Evolutionary conservation across 2,329 filamentous ascomycete species (phyloP).

Genomic region (Pseudogymnoascus sp.): DNA sequence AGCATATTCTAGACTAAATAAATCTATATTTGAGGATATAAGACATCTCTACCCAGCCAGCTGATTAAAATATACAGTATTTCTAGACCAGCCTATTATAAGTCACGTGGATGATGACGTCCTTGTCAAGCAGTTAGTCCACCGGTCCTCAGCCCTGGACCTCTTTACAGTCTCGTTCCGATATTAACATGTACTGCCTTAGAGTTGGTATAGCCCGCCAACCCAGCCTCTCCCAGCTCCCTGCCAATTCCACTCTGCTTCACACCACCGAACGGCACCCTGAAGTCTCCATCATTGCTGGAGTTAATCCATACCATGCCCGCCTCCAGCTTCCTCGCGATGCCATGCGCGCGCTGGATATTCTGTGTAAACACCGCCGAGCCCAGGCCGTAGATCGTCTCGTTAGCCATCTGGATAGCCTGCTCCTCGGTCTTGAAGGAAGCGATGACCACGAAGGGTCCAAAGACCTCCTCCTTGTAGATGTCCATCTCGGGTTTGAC

Average conservation of each 20-base stretch:
- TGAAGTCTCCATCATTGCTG: constrained; percentile 32
- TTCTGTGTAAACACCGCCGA: constrained; percentile 49
- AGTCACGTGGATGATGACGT: background rate
- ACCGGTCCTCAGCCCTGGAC: background rate
- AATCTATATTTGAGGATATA: background rate
- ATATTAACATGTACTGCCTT: constrained; percentile 34
- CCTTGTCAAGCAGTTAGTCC: background rate
- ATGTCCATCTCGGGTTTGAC: constrained; percentile 44
- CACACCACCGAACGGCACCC: constrained; percentile 49
- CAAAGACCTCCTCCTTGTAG: constrained; percentile 48
- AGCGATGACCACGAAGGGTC: constrained; percentile 45
- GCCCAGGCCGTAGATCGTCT: constrained; percentile 47
- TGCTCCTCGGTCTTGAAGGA: constrained; percentile 50
- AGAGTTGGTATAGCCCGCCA: constrained; percentile 34
- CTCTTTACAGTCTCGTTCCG: constrained; percentile 20
- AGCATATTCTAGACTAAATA: background rate
- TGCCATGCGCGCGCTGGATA: constrained; percentile 35
- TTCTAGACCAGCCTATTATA: background rate
- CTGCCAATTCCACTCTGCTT: constrained; percentile 52
- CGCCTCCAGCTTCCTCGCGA: constrained; percentile 45
- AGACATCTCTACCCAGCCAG: background rate
- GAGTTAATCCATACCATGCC: constrained; percentile 42
- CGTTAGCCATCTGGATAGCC: constrained; percentile 44
- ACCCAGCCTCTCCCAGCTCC: constrained; percentile 37
- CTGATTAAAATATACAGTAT: background rate